Conservation (phyloP, 257 asterid genomes). For the Nicotiana knightiana region DNA sequence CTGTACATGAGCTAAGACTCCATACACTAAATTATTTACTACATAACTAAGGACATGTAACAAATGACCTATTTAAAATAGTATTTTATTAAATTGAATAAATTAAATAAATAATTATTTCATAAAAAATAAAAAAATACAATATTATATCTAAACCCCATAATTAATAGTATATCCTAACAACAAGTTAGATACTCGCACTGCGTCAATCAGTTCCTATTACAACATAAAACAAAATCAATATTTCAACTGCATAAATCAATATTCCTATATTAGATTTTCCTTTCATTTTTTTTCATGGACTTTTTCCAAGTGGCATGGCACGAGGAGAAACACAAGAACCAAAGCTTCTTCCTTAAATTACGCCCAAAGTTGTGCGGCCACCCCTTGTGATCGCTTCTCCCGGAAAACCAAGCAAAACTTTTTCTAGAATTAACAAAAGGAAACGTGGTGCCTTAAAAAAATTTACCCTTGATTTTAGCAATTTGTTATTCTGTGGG, state of each 20-base stretch:
- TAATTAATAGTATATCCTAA: too few species aligned
- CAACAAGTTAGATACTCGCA: neutral
- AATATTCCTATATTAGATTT: neutral
- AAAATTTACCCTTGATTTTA: neutral
- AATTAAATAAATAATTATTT: too few species aligned
- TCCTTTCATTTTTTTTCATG: neutral
- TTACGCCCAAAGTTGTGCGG: neutral
- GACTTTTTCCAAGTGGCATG: neutral
- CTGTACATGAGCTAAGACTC: too few species aligned
- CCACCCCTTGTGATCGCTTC: neutral
- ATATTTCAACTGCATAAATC: neutral
- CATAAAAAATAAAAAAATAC: too few species aligned
- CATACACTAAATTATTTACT: too few species aligned
- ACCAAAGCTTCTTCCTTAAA: neutral
- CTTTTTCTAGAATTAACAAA: neutral
- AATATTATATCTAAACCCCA: too few species aligned
- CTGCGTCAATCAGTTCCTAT: neutral
- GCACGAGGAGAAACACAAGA: neutral
- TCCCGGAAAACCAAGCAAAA: neutral
- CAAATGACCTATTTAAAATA: too few species aligned
- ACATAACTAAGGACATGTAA: too few species aligned
- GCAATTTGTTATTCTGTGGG: too few species aligned
- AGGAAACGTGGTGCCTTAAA: neutral
- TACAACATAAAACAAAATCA: neutral
- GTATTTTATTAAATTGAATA: too few species aligned